Evolutionary conservation across 768 basidiomycete genomes (phyloP), one percentile per base, ranked within the genome.

Genomic region (Rhodosporidiobolus sp.): DNA sequence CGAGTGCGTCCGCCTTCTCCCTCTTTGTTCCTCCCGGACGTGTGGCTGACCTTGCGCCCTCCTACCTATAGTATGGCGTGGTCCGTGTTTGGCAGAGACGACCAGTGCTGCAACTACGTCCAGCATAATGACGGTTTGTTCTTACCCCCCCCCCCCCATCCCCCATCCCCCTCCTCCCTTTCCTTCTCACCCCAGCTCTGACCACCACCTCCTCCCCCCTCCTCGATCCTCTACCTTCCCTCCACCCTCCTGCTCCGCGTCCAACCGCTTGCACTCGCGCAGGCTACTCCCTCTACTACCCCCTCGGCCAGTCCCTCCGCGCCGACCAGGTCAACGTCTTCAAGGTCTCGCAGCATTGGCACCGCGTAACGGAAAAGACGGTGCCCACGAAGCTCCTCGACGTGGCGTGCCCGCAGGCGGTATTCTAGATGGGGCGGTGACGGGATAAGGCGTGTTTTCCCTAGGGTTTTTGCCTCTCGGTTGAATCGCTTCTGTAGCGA

Each of bases 201-300:
- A n/a, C 5, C 63, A 67, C 62, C 67, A 72, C 11, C 43, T 59
- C 28, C 45, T 17, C n/a, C 11, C 26, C n/a, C 9, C 0, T 22
- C 4, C n/a, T 24, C 57, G 10, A 35, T n/a, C 8, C 35, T 35
- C 26, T 43, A 14, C 43, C 28, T 16, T 38, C 43, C n/a, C 38
- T n/a, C 60, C 45, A 26, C 45, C 7, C 48, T 12, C 45, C n/a
- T 20, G 12, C 61, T 32, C 30, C 20, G 22, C 22, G 32, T 17
- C 11, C n/a, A 17, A 14, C 49, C 30, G 34, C 32, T 30, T n/a
- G 5, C 11, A 6, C 34, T 28, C 12, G 19, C 43, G 43, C 43
- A n/a, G 69, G 68, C 26, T 57, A 69, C 55, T 63, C 60, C 7
- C 46, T 64, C 17, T 72, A 72, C 62, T 72, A 72, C 61, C 71